A percentile compares a stretch with the other conserved stretches of the same genome.
These are phyloP conservation scores for Plasmodium blacklocki DNA, from an alignment of 169 alveolate species.

Conservation along the genomic window DNA sequence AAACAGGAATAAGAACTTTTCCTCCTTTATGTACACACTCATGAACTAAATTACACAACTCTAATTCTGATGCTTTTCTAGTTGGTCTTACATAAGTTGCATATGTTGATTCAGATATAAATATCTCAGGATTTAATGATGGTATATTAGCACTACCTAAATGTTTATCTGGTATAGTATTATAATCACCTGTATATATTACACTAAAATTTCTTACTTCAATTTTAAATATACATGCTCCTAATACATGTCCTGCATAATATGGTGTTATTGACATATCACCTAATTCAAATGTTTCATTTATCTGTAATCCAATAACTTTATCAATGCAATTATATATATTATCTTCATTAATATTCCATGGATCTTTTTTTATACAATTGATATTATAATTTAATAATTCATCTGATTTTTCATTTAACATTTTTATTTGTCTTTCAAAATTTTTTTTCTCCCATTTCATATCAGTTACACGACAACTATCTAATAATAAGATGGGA, in stretches of 20 bases:
- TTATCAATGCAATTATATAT: slow-evolving; percentile 90
- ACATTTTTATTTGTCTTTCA: slow-evolving; percentile 80
- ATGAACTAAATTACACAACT: slow-evolving; percentile 93
- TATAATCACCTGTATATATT: slow-evolving; percentile 96
- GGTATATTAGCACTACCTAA: slow-evolving; percentile 97
- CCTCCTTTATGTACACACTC: slow-evolving; percentile 91
- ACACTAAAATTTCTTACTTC: slow-evolving; percentile 93
- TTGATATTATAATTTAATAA: slow-evolving; percentile 60
- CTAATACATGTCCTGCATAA: slow-evolving; percentile 99
- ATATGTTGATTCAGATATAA: slow-evolving; percentile 97
- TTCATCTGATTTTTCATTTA: slow-evolving; percentile 79
- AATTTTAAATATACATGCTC: slow-evolving; percentile 97
- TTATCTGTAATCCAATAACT: slow-evolving; percentile 92
- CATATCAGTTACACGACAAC: slow-evolving; percentile 92
- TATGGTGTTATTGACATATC: slow-evolving; percentile 94
- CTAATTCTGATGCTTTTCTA: slow-evolving; percentile 96
- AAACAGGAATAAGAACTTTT: slow-evolving; percentile 98
- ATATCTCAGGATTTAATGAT: slow-evolving; percentile 92
- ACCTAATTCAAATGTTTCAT: slow-evolving; percentile 90
- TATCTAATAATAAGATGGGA: slow-evolving; percentile 97
- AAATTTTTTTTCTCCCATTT: slow-evolving; percentile 78
- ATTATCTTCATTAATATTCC: slow-evolving; percentile 90
- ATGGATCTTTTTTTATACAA: slow-evolving; percentile 80
- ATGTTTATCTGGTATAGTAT: slow-evolving; percentile 97
- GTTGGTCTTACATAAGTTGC: slow-evolving; percentile 96